Base-by-base conservation (phyloP, 805 yeast genomes). In the Cyberlindnera maclurae region DNA sequence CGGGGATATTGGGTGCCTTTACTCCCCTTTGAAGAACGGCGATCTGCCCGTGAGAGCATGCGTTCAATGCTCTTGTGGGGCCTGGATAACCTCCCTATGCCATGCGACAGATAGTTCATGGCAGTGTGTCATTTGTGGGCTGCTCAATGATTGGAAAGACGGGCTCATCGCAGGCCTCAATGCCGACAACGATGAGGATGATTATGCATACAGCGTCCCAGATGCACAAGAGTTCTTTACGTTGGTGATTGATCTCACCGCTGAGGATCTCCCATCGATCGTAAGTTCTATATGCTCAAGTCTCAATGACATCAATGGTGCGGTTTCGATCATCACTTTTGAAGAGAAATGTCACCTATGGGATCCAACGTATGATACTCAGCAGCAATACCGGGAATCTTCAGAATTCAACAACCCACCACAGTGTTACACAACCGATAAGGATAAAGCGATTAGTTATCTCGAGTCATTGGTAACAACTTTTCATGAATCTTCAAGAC, bases 1-100 rank as follows among this genome's bases (percentile, higher is more conserved):
- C 15, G 84, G 88, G 20, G 97, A 97, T 7, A 79, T 93, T 31
- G 95, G 96, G 28, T 80, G 95, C 42, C 63, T 93, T 46, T 90
- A 85, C 67, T 20, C 22, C n/a, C 20, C 18, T 12, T 28, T 18
- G 24, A 20, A 20, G 24, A 20, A 8, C 8, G 8, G 24, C 6
- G 20, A 11, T 5, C 26, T 15, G 6, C 15, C 24, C 8, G 8
- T 20, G 8, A 20, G 24, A 20, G 8, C 24, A 20, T 8, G 8
- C 8, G 24, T 20, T 20, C 24, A 20, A 20, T 20, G 24, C 24
- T 20, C 24, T 20, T 20, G 24, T 20, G 24, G 24, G 8, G 24
- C 24, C 24, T 20, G 24, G 24, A 20, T 20, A 20, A 20, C 8
- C 24, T 20, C 24, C 8, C 87, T 77, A 64, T 82, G 93, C 58